Conservation (phyloP, 768 basidiomycete genomes). For the Mycena albidolilacea region DNA sequence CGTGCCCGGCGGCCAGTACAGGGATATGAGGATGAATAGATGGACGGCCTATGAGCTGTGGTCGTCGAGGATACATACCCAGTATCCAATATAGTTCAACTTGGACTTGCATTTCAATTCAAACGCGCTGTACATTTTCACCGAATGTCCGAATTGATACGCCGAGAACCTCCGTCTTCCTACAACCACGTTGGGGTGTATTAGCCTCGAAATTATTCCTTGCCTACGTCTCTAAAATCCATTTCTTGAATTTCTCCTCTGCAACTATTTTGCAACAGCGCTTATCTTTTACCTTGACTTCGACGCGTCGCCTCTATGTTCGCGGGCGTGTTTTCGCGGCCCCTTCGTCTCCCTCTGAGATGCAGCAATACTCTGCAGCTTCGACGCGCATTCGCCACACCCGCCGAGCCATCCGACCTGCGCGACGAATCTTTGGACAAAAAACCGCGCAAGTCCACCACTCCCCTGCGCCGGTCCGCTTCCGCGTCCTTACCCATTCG, state of each 20-base stretch:
- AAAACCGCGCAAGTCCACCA: constrained; percentile 70
- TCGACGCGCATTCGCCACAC: constrained; percentile 28
- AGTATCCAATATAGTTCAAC: neutral
- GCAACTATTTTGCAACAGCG: neutral
- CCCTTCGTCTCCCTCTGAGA: constrained; percentile 5
- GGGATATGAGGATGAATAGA: constrained; percentile 77
- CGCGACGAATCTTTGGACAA: constrained; percentile 26
- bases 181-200: no score
- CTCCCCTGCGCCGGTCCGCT: constrained; percentile 86
- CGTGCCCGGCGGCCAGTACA: constrained; percentile 76
- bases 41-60: neutral
- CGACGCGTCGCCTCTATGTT: constrained; percentile 32
- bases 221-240: no score
- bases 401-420: constrained; percentile 26
- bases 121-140: neutral
- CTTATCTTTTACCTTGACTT: neutral
- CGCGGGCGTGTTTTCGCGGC: constrained; percentile 14
- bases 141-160: no score
- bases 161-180: no score
- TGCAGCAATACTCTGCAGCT: neutral
- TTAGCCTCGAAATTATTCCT: no score
- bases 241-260: no score
- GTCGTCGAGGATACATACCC: neutral
- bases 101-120: neutral
- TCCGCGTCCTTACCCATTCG: constrained; percentile 90